A percentile compares a stretch with the other conserved stretches of the same genome.
Evolutionary conservation across 352 stramenopile genomes (phyloP).

Genomic region (Aphanomyces astaci): DNA sequence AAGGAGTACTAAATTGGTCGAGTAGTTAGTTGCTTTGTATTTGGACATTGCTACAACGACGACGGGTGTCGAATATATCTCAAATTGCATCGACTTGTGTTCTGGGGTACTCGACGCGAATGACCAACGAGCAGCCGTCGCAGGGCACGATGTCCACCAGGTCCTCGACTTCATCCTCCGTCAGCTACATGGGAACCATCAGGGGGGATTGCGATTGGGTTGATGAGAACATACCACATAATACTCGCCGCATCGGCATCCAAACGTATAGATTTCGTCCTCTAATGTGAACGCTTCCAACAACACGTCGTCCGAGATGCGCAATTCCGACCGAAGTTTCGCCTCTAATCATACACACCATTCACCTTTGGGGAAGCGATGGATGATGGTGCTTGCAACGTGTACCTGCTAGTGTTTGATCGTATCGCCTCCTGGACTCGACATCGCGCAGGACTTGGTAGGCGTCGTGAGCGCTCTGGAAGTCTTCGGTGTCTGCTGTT

Average conservation of each 20-base stretch:
- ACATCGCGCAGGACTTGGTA: constrained; percentile 58
- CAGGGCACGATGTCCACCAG: constrained; percentile 62
- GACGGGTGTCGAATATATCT: constrained; percentile 22
- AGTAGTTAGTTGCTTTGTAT: background rate
- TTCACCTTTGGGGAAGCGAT: background rate
- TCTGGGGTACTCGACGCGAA: constrained; percentile 43
- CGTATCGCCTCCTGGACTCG: constrained; percentile 41
- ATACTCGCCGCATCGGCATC: constrained; percentile 60
- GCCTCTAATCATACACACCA: constrained; percentile 20
- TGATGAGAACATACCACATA: constrained; percentile 30
- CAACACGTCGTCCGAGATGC: constrained; percentile 58
- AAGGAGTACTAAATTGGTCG: constrained; percentile 62
- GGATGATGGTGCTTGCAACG: constrained; percentile 16
- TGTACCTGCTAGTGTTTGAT: constrained; percentile 38
- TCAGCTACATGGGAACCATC: too few species aligned
- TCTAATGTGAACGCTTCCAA: constrained; percentile 39
- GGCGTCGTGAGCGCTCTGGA: constrained; percentile 51
- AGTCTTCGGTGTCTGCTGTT: constrained; percentile 15
- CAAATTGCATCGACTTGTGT: constrained; percentile 25
- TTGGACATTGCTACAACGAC: background rate
- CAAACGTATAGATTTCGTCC: constrained; percentile 48
- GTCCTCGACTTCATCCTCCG: constrained; percentile 48
- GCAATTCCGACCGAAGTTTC: constrained; percentile 39
- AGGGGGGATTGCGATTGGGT: too few species aligned
- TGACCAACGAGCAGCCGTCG: constrained; percentile 73